Evolutionary conservation across 176 grass and related monocot species (phyloP), one percentile per base, ranked within the genome.

Genomic region (Oryza officinalis): DNA sequence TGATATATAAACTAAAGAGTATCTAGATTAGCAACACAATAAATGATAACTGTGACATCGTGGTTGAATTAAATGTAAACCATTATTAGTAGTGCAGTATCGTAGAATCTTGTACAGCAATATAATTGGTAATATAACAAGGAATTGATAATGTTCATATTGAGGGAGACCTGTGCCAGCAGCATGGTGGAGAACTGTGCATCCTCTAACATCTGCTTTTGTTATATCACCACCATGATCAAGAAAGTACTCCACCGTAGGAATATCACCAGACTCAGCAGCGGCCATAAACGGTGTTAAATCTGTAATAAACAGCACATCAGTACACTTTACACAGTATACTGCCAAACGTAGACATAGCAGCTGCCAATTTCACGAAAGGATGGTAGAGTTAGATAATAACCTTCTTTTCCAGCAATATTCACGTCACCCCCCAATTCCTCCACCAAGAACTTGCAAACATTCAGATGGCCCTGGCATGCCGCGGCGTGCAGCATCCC

Each of bases 381-480:
- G n/a, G 10, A 20, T n/a, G 9, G 20, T 44, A 37, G 17, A 27
- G 20, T 69, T 70, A 49, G 38, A 30, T 66, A 38, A 38, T 38
- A 8, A 2, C 68, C 75, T 88, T 25, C 26, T 67, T 2, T 10
- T 73, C 10, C 57, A 80, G 37, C 4, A 77, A 57, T 72, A 67
- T 88, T 35, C 33, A 35, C 5, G 33, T 35, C 33, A 35, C 33
- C 5, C 33, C 33, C 33, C 33, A 35, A 35, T 35, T 88, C 69
- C 37, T 88, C 81, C 27, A 88, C 75, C 6, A 88, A 43, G 64
- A 84, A 84, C 76, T 80, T 84, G 69, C 87, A 88, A 32, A 88
- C n/a, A 69, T 84, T 76, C 18, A 80, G 63, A 38, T 80, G 76
- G 46, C 60, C 87, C 15, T 22, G 27, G 37, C 69, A 74, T 27